These are phyloP conservation scores for Fusarium tanahbumbuense DNA, from an alignment of 2,329 filamentous ascomycete genomes.

Conservation along the genomic window DNA sequence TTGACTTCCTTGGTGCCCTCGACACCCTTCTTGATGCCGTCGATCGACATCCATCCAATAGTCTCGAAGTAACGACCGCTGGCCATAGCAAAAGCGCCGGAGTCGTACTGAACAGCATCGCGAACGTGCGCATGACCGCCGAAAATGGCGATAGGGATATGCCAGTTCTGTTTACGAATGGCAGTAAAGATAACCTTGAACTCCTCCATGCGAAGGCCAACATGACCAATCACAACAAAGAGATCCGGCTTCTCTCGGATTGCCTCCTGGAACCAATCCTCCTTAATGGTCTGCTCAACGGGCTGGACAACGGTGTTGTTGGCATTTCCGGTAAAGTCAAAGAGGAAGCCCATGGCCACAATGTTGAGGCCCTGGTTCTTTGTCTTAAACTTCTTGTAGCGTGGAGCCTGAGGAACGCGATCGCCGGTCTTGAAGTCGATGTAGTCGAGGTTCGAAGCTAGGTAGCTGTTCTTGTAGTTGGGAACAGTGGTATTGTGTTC, in stretches of 20 bases:
- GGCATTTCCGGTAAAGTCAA: slow-evolving; percentile 90
- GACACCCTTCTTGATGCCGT: slow-evolving; percentile 62
- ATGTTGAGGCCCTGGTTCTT: slow-evolving; percentile 88
- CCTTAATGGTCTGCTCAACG: slow-evolving; percentile 82
- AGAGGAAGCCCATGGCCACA: slow-evolving; percentile 92
- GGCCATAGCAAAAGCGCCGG: slow-evolving; percentile 80
- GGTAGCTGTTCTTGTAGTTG: slow-evolving; percentile 81
- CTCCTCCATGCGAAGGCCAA: slow-evolving; percentile 83
- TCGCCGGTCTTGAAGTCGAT: slow-evolving; percentile 77
- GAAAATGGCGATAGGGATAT: slow-evolving; percentile 90
- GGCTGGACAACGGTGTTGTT: slow-evolving; percentile 89
- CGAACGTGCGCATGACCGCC: slow-evolving; percentile 92
- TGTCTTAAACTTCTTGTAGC: slow-evolving; percentile 90
- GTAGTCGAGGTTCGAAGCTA: slow-evolving; percentile 95
- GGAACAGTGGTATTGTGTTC: slow-evolving; percentile 86
- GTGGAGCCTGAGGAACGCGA: slow-evolving; percentile 78
- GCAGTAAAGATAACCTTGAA: slow-evolving; percentile 81
- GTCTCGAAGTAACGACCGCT: slow-evolving; percentile 96
- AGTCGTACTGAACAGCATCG: slow-evolving; percentile 84
- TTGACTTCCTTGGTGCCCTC: slow-evolving; percentile 42
- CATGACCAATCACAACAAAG: slow-evolving; percentile 88
- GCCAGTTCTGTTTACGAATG: slow-evolving; percentile 80
- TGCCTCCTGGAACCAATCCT: slow-evolving; percentile 89
- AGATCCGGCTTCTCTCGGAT: slow-evolving; percentile 87
- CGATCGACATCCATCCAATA: slow-evolving; percentile 90